These are phyloP conservation scores for Apiospora saccharicola DNA, from an alignment of 2,329 filamentous ascomycete genomes.

Conservation along the genomic window DNA sequence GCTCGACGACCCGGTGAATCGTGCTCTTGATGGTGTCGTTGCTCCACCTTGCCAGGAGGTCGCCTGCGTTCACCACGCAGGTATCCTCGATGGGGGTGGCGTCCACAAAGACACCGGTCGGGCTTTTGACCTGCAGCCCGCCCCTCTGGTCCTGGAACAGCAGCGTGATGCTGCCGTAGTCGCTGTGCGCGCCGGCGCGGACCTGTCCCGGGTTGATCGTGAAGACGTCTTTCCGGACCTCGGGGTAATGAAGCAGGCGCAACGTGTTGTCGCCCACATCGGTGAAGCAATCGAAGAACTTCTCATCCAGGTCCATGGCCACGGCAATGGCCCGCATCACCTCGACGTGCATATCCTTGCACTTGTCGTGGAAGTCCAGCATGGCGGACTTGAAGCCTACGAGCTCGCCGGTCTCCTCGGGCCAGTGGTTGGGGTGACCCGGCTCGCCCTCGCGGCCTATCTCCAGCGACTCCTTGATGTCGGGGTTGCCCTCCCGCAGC, in stretches of 20 bases:
- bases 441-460: conserved; percentile 68
- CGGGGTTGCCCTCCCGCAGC: conserved; percentile 64
- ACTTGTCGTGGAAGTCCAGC: conserved; percentile 76
- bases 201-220: conserved; percentile 72
- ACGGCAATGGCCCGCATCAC: conserved; percentile 86
- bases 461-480: conserved; percentile 72
- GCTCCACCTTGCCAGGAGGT: conserved; percentile 85
- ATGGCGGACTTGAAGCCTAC: conserved; percentile 74
- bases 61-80: conserved; percentile 50
- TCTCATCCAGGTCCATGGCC: conserved; percentile 75
- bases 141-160: conserved; percentile 67
- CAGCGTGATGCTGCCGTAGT: conserved; percentile 68
- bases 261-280: conserved; percentile 75
- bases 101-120: conserved; percentile 80
- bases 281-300: conserved; percentile 80
- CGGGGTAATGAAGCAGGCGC: conserved; percentile 79
- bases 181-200: conserved; percentile 79
- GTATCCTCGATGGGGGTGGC: conserved; percentile 59
- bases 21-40: conserved; percentile 93
- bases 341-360: conserved; percentile 76
- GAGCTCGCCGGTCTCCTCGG: conserved; percentile 57
- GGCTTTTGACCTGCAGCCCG: conserved; percentile 69
- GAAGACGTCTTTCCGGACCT: conserved; percentile 71
- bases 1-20: conserved; percentile 88
- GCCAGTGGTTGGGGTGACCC: conserved; percentile 81